Evolutionary conservation across 495 filamentous ascomycete species (phyloP).

Genomic region (Penicillium roqueforti): DNA sequence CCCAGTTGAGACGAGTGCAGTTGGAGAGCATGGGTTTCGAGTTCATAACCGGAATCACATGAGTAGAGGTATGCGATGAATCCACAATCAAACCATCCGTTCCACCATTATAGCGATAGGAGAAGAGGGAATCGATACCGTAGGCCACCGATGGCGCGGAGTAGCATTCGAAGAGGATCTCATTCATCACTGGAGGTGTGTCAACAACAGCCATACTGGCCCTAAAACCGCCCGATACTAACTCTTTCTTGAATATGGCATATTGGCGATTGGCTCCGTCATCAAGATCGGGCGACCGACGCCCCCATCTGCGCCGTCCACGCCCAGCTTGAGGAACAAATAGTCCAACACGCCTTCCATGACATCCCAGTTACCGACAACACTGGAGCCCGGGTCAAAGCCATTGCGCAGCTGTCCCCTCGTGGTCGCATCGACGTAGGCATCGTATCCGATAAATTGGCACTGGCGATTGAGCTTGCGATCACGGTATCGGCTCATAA

Average conservation of each 20-base stretch:
- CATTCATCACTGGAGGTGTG: conserved; percentile 72
- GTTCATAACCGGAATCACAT: conserved; percentile 90
- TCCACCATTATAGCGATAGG: conserved; percentile 86
- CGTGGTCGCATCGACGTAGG: conserved; percentile 89
- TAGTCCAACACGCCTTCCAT: conserved; percentile 93
- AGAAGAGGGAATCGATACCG: conserved; percentile 94
- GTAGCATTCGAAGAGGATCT: conserved; percentile 95
- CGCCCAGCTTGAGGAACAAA: conserved; percentile 83
- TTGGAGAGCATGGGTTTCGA: conserved; percentile 77
- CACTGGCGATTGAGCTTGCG: conserved; percentile 85
- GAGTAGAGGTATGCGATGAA: conserved; percentile 87
- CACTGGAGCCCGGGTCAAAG: conserved; percentile 84
- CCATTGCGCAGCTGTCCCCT: conserved; percentile 83
- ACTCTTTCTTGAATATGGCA: conserved; percentile 83
- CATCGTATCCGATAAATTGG: conserved; percentile 85
- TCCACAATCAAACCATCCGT: conserved; percentile 85
- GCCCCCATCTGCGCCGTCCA: conserved; percentile 66
- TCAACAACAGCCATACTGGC: conserved; percentile 9
- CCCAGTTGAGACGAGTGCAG: conserved; percentile 90
- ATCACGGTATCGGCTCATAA: conserved; percentile 90
- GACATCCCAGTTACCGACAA: conserved; percentile 95
- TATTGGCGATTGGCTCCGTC: conserved; percentile 91
- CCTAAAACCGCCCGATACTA: conserved; percentile 25
- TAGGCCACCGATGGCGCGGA: conserved; percentile 80
- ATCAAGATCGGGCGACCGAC: conserved; percentile 87